Evolutionary conservation across 768 basidiomycete genomes (phyloP).

Genomic region (Boletus reticulatus): DNA sequence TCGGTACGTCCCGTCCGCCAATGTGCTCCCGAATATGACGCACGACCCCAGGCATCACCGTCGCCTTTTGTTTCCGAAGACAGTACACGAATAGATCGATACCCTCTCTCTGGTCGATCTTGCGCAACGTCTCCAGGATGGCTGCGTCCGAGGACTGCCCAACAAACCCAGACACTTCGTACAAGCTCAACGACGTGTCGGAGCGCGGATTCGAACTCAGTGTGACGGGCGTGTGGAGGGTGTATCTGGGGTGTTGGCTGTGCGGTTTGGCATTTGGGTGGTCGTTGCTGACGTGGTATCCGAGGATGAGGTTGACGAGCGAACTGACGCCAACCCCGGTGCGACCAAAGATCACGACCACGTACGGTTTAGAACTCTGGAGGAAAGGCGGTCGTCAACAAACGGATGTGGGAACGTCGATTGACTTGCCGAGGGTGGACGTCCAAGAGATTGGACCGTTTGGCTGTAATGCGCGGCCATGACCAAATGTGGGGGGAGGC

Average conservation of each 20-base stretch:
- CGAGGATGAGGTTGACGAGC: slow-evolving; percentile 26
- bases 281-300: slow-evolving; percentile 14
- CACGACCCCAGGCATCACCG: slow-evolving; percentile 11
- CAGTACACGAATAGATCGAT: slow-evolving; percentile 28
- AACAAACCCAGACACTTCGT: slow-evolving; percentile 23
- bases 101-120: slow-evolving; percentile 11
- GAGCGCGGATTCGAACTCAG: not conserved
- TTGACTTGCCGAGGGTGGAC: not conserved
- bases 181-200: slow-evolving; percentile 9
- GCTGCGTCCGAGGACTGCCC: slow-evolving; percentile 2
- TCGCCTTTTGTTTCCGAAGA: slow-evolving; percentile 18
- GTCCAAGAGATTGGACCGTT: not conserved
- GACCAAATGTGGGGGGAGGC: not conserved
- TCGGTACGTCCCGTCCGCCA: slow-evolving; percentile 4
- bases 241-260: not conserved
- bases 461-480: not conserved
- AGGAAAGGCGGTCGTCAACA: not conserved
- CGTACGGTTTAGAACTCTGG: slow-evolving; percentile 10
- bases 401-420: not conserved
- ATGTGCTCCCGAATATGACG: slow-evolving; percentile 2
- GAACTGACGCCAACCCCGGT: slow-evolving; percentile 31
- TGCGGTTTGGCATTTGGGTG: slow-evolving; percentile 9
- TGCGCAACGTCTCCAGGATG: slow-evolving; percentile 15
- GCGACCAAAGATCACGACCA: slow-evolving; percentile 29
- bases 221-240: no score